Evolutionary conservation across 2,329 filamentous ascomycete species (phyloP), one percentile per base, ranked within the genome.

Genomic region (Microsporum audouinii): DNA sequence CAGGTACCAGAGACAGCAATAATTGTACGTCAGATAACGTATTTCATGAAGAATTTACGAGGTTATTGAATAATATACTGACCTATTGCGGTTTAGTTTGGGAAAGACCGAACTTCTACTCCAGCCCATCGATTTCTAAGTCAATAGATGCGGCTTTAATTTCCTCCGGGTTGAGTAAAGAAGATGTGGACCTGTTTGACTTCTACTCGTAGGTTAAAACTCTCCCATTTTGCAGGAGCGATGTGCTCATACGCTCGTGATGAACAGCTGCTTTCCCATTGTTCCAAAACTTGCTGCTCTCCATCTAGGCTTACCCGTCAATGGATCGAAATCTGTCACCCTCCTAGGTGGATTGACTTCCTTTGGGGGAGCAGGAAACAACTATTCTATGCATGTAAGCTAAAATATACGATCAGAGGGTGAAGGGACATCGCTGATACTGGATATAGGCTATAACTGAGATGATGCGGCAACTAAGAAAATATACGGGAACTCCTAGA

Each of bases 291-390:
- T 88, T 0, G 85, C 85, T 0, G 83, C 80, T 33, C 70, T 80
- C 1, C 83, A 87, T 69, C 77, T 88, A 0, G 78, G 77, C 0
- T 68, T 88, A 1, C 75, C 80, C 0, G 70, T 70, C 0, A 70
- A 75, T 0, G 68, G 75, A 0, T 34, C 71, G 1, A 84, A 82
- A 63, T 78, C 81, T 0, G 77, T 87, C 23, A 86, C 83, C 0
- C 70, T 88, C 0, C 75, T 88, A 0, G 85, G 85, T 0, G 85
- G 85, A 0, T 67, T 88, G 59, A 88, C 85, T 3, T 85, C 81
- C 0, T 88, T 88, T 62, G 85, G 86, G 0, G 86, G 85, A 0
- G 85, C 86, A 4, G 85, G 85, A 0, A 88, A 88, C 64, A 88
- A 88, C 60, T 88, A 88, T 63, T 85, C 83, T 0, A 83, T 87